phyloP scores from a whole-genome alignment of 495 filamentous ascomycete species.

The Lentithecium fluviatile region DNA sequence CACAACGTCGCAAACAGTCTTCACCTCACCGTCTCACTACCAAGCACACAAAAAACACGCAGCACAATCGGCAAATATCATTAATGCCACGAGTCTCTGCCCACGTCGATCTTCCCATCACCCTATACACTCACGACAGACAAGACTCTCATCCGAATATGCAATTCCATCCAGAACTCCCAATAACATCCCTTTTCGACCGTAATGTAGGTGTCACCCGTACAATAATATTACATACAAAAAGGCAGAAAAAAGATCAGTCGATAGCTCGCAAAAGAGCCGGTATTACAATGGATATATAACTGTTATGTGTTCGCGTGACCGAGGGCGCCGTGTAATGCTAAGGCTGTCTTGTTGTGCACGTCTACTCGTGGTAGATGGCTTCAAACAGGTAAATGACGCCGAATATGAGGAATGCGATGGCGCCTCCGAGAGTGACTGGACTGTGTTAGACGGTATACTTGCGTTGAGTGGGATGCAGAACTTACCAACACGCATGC shows the following conservation, averaged over 20 bases:
- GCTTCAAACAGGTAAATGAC: slow-evolving; percentile 87
- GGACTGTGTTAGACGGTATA: slow-evolving; percentile 4
- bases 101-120: too few relatives aligned
- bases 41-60: too few relatives aligned
- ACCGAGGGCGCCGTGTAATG: slow-evolving; percentile 8
- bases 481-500: slow-evolving; percentile 91
- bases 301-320: too few relatives aligned
- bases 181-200: slow-evolving; percentile 16
- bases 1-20: too few relatives aligned
- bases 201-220: slow-evolving; percentile 3
- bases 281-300: slow-evolving; percentile 15
- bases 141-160: neutral
- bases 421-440: slow-evolving; percentile 95
- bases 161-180: slow-evolving; percentile 16
- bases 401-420: slow-evolving; percentile 86
- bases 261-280: neutral
- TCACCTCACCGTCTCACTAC: too few relatives aligned
- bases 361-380: slow-evolving; percentile 29
- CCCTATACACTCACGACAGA: too few relatives aligned
- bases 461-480: neutral
- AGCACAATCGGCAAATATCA: too few relatives aligned
- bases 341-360: neutral
- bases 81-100: too few relatives aligned
- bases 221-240: neutral
- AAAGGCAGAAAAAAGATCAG: neutral